Conservation (phyloP, 2,329 filamentous ascomycete genomes). For the Lachnum nothofagi region DNA sequence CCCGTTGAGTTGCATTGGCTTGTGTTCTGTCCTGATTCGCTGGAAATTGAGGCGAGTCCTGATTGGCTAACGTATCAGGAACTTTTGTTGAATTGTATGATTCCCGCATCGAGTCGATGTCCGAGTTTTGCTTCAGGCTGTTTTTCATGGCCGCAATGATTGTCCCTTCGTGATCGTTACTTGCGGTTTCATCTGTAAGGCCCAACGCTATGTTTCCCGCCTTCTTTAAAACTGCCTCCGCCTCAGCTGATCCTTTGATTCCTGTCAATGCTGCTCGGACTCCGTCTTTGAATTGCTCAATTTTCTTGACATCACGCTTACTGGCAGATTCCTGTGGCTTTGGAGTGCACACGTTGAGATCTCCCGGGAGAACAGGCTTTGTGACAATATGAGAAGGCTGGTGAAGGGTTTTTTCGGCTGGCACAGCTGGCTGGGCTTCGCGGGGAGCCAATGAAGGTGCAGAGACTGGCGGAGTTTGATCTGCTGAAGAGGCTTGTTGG, state of each 20-base stretch:
- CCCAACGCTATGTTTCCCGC: conserved; percentile 31
- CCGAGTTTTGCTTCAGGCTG: conserved; percentile 20
- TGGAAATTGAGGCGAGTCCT: conserved; percentile 14
- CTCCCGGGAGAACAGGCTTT: no score
- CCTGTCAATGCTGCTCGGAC: conserved; percentile 20
- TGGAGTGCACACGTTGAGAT: no score
- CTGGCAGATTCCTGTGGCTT: no score
- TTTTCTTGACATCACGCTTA: conserved; percentile 11
- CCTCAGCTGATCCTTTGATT: conserved; percentile 10
- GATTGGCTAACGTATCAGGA: conserved; percentile 9
- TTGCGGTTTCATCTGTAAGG: no score
- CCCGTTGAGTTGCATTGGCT: conserved; percentile 15
- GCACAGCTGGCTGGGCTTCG: no score
- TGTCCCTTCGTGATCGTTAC: no score
- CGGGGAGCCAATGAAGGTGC: no score
- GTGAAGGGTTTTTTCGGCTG: no score
- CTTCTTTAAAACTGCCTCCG: conserved; percentile 29
- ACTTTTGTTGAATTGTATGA: conserved; percentile 1
- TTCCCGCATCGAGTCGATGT: conserved; percentile 12
- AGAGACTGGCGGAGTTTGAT: not conserved
- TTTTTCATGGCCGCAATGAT: no score
- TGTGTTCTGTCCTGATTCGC: conserved; percentile 21
- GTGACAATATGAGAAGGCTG: no score
- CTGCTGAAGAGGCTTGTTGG: conserved; percentile 11
- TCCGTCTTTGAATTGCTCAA: conserved; percentile 27